These are phyloP conservation scores for Pichia rugopelliculosa DNA, from an alignment of 805 yeast species.

Conservation along the genomic window DNA sequence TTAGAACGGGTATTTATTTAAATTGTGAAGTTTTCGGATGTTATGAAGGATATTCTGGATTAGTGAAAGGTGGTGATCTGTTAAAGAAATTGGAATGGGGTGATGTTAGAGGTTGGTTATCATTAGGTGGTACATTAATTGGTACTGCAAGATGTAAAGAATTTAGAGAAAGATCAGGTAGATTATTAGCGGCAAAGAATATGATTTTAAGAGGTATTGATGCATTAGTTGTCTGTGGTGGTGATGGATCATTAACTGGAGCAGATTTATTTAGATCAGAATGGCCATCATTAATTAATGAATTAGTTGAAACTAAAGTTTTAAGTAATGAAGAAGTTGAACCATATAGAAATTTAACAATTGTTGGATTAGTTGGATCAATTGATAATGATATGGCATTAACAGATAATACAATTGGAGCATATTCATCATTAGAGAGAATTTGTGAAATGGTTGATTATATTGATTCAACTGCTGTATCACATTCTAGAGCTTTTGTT, in stretches of 20 bases:
- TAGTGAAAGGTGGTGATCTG: constrained; percentile 73
- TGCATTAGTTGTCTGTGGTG: constrained; percentile 94
- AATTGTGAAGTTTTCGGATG: constrained; percentile 90
- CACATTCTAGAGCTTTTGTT: constrained; percentile 96
- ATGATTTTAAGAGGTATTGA: constrained; percentile 85
- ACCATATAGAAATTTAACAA: constrained; percentile 66
- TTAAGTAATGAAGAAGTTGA: constrained; percentile 53
- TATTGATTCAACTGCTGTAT: constrained; percentile 94
- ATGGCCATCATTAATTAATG: constrained; percentile 85
- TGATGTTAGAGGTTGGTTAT: constrained; percentile 89
- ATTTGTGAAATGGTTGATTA: constrained; percentile 92
- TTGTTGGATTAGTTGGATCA: constrained; percentile 93
- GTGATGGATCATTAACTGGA: constrained; percentile 97
- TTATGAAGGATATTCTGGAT: constrained; percentile 91
- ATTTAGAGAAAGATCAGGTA: constrained; percentile 79
- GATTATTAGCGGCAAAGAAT: constrained; percentile 76
- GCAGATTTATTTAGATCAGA: constrained; percentile 91
- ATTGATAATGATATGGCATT: constrained; percentile 98
- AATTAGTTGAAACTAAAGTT: constrained; percentile 49
- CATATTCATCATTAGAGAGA: constrained; percentile 86
- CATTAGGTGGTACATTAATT: constrained; percentile 90
- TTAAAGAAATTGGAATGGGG: constrained; percentile 83
- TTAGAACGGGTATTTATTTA: constrained; percentile 78
- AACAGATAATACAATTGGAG: constrained; percentile 96
- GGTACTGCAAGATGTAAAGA: constrained; percentile 93